These are phyloP conservation scores for Globisporangium nodosum DNA, from an alignment of 352 stramenopile genomes.

Conservation along the genomic window DNA sequence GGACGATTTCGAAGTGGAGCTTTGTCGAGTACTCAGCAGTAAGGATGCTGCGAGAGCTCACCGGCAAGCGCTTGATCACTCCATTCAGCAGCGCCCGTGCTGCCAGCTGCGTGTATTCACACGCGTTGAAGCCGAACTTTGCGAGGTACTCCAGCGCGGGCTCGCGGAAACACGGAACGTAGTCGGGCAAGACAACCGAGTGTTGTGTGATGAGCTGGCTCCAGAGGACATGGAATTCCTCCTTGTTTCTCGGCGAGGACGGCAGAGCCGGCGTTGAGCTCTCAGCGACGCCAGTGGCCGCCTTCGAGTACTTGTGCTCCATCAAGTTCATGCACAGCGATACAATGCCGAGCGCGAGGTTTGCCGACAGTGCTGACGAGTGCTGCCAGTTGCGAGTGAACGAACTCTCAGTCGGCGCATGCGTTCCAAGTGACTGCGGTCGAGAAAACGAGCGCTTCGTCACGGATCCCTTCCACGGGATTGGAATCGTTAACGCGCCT, in stretches of 20 bases:
- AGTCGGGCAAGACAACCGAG: conserved; percentile 73
- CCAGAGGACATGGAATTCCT: conserved; percentile 83
- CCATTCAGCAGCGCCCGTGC: conserved; percentile 64
- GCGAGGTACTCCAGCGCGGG: conserved; percentile 69
- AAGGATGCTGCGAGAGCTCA: conserved; percentile 31
- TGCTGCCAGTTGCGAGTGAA: conserved; percentile 73
- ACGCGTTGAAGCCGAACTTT: conserved; percentile 68
- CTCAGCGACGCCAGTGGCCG: conserved; percentile 1
- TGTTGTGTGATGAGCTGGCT: conserved; percentile 85
- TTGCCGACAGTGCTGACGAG: conserved; percentile 61
- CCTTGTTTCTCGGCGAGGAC: conserved; percentile 55
- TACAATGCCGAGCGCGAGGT: conserved; percentile 59
- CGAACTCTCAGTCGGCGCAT: conserved; percentile 18
- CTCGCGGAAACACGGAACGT: conserved; percentile 58
- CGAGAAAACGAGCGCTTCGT: not conserved
- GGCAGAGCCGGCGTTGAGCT: conserved; percentile 11
- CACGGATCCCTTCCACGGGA: conserved; percentile 39
- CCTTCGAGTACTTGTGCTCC: conserved; percentile 63
- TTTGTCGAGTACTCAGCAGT: conserved; percentile 77
- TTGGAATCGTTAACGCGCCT: conserved; percentile 59
- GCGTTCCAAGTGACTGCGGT: conserved; percentile 7
- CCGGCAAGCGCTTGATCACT: conserved; percentile 66
- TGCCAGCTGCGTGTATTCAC: conserved; percentile 71
- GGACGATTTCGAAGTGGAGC: conserved; percentile 72
- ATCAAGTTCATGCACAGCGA: conserved; percentile 81